Evolutionary conservation across 306 rosid genomes (phyloP).

Genomic region (Corylus heterophylla): DNA sequence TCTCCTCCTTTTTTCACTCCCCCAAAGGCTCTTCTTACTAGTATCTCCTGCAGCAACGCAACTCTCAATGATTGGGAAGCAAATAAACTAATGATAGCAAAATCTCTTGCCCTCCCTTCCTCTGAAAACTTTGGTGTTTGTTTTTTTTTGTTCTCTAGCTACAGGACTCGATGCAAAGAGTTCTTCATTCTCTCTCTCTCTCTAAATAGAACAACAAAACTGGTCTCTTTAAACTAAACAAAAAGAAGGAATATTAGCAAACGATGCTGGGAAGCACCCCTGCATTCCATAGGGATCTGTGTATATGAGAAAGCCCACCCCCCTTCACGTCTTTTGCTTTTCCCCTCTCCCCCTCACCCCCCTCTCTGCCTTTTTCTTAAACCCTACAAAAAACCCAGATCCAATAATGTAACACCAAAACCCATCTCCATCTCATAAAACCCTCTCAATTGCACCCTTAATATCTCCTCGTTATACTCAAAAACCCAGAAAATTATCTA

Average conservation of each 20-base stretch:
- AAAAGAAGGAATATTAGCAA: conserved; percentile 70
- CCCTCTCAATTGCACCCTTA: not conserved
- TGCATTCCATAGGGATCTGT: conserved; percentile 98
- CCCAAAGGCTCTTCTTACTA: conserved; percentile 26
- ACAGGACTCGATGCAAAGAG: not conserved
- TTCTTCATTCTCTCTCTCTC: conserved; percentile 23
- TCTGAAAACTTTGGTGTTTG: conserved; percentile 7
- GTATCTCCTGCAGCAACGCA: conserved; percentile 33
- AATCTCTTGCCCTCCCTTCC: conserved; percentile 14
- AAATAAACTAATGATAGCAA: conserved; percentile 60
- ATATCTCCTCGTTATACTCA: not conserved
- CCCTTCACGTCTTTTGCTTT: conserved; percentile 36
- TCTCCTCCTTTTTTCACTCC: conserved; percentile 16
- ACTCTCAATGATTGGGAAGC: conserved; percentile 60
- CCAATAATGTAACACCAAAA: not conserved
- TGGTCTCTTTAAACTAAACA: conserved; percentile 80
- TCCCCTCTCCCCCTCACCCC: not conserved
- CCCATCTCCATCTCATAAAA: not conserved
- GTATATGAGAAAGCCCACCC: conserved; percentile 57
- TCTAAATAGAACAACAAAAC: conserved; percentile 37
- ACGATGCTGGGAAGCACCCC: conserved; percentile 65
- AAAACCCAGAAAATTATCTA: conserved; percentile 17
- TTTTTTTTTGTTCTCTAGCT: conserved; percentile 42
- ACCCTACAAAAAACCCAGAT: conserved; percentile 51
- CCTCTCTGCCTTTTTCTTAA: conserved; percentile 20